Conservation (phyloP, 352 stramenopile genomes). For the Globisporangium echinulatum region DNA sequence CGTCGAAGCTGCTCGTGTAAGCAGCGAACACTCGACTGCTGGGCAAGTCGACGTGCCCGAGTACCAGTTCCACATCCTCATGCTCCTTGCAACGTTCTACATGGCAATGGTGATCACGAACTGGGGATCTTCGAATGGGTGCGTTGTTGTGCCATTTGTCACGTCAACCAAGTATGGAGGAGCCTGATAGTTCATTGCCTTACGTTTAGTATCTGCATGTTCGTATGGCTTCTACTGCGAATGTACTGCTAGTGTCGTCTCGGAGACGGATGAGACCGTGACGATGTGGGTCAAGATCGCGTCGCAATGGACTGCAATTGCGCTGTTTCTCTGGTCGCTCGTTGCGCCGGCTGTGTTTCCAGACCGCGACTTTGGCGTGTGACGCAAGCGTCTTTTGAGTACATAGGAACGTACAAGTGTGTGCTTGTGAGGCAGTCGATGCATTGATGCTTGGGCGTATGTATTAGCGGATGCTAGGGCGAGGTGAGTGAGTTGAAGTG, state of each 20-base stretch:
- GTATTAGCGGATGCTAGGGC: no score
- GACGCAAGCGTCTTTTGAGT: not conserved
- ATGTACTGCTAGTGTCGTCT: slow-evolving; percentile 8
- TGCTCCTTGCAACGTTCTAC: slow-evolving; percentile 71
- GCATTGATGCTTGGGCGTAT: no score
- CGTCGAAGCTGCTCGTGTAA: not conserved
- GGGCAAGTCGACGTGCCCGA: slow-evolving; percentile 30
- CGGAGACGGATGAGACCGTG: slow-evolving; percentile 43
- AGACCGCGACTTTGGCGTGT: slow-evolving; percentile 82
- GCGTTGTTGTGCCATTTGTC: slow-evolving; percentile 2
- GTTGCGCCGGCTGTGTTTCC: slow-evolving; percentile 89
- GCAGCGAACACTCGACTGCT: slow-evolving; percentile 1
- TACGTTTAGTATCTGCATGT: not conserved
- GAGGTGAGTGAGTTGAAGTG: no score
- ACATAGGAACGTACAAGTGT: no score
- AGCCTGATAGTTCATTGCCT: not conserved
- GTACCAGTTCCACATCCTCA: slow-evolving; percentile 71
- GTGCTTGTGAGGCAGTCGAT: not conserved
- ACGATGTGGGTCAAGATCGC: slow-evolving; percentile 95
- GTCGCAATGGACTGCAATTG: slow-evolving; percentile 88
- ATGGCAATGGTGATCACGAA: slow-evolving; percentile 83
- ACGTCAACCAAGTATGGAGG: no score
- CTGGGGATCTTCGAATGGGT: slow-evolving; percentile 61
- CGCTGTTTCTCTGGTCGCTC: slow-evolving; percentile 93
- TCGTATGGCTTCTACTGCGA: not conserved